phyloP scores from a whole-genome alignment of 305 asterid genomes.

The Nicotiana rustica region DNA sequence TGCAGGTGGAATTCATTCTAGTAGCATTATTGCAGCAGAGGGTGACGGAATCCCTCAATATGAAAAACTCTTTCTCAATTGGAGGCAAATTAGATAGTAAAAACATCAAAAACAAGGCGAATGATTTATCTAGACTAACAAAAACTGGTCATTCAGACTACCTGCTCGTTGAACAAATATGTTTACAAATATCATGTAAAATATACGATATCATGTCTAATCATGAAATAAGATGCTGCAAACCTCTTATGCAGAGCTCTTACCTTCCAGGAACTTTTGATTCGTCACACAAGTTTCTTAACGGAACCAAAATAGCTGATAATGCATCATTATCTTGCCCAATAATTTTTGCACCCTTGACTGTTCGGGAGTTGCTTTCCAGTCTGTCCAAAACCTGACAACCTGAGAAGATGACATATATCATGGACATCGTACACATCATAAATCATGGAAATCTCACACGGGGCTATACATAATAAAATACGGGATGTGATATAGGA shows the following conservation, averaged over 20 bases:
- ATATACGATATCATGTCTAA: conserved; percentile 6
- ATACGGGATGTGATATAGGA: conserved; percentile 11
- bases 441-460: not conserved
- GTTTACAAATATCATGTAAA: not conserved
- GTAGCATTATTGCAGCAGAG: conserved; percentile 25
- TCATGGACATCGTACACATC: conserved; percentile 29
- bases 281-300: conserved; percentile 64
- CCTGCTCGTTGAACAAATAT: not conserved
- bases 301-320: conserved; percentile 78
- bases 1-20: not conserved
- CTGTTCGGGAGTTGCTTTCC: conserved; percentile 88
- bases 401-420: conserved; percentile 59
- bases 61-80: not conserved
- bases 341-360: conserved; percentile 84
- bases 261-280: conserved; percentile 70
- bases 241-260: conserved; percentile 15
- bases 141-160: not conserved
- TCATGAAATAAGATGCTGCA: conserved; percentile 29
- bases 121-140: not conserved
- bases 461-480: not conserved
- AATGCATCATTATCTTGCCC: conserved; percentile 92
- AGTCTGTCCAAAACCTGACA: conserved; percentile 82
- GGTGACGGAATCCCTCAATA: conserved; percentile 1
- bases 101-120: not conserved
- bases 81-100: conserved; percentile 12